phyloP scores from a whole-genome alignment of 192 early-diverging fungal genomes.

The Chytriomyces hyalinus region DNA sequence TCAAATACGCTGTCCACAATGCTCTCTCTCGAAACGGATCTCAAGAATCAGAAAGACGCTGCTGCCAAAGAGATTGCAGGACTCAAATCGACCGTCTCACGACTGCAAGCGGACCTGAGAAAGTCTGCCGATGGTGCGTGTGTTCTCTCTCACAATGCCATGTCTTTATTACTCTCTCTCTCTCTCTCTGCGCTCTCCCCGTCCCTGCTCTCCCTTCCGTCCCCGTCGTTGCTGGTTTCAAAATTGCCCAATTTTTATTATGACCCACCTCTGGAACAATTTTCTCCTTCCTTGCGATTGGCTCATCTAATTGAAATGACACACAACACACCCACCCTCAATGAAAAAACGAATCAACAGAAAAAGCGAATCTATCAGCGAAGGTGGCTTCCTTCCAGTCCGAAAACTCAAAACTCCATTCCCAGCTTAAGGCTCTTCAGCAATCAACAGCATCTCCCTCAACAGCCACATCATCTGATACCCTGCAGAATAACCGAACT shows the following conservation, averaged over 20 bases:
- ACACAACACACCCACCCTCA: neutral
- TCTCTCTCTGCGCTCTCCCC: too few species aligned
- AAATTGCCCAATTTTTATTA: too few species aligned
- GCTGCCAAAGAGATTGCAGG: neutral
- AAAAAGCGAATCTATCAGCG: too few species aligned
- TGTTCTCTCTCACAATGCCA: too few species aligned
- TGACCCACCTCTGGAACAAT: too few species aligned
- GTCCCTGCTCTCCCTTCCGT: too few species aligned
- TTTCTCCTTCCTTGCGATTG: neutral
- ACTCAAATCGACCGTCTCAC: neutral
- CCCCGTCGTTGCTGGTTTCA: neutral
- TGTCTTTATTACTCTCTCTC: too few species aligned
- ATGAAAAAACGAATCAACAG: neutral
- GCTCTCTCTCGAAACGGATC: too few species aligned
- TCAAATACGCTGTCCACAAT: too few species aligned
- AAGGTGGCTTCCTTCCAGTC: neutral
- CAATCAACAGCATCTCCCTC: neutral
- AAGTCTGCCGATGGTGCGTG: neutral
- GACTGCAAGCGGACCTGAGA: neutral
- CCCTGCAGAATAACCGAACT: neutral
- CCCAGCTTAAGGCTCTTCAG: neutral
- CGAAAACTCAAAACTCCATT: slow-evolving; percentile 6
- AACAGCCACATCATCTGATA: neutral
- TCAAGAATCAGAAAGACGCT: too few species aligned
- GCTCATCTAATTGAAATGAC: neutral